These are phyloP conservation scores for Apiotrichum brassicae DNA, from an alignment of 1,284 basidiomycete genomes.

Conservation along the genomic window DNA sequence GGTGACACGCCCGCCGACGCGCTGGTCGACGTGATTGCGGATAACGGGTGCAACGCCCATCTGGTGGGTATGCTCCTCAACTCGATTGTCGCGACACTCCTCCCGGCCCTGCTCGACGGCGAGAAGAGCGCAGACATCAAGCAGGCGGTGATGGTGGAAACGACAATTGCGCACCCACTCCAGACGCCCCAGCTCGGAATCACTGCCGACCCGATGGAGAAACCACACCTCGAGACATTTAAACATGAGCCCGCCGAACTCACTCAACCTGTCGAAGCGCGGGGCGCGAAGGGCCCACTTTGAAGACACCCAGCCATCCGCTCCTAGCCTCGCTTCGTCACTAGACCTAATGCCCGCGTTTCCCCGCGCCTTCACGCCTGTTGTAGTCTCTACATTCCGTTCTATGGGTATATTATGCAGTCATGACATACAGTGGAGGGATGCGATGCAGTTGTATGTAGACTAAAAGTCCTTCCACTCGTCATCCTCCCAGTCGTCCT, in stretches of 20 bases:
- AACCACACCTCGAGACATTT: no score
- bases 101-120: no score
- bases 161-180: no score
- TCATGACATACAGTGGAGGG: neutral
- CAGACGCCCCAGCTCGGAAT: no score
- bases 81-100: conserved; percentile 21
- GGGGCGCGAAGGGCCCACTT: no score
- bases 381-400: conserved; percentile 4
- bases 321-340: neutral
- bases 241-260: no score
- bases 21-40: conserved; percentile 26
- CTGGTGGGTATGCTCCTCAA: conserved; percentile 35
- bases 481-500: conserved; percentile 35
- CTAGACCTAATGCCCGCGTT: neutral
- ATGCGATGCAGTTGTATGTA: neutral
- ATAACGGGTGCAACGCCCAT: conserved; percentile 38
- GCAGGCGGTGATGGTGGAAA: no score
- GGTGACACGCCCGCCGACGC: neutral
- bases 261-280: no score
- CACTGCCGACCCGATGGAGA: no score
- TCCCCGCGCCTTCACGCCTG: neutral
- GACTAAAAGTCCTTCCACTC: conserved; percentile 41
- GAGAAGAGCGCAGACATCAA: no score
- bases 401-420: conserved; percentile 7
- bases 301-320: no score